Percentiles rank a stretch among this genome's conserved stretches.
These are phyloP conservation scores for Annulohypoxylon stygium DNA, from an alignment of 495 filamentous ascomycete genomes.

Conservation along the genomic window DNA sequence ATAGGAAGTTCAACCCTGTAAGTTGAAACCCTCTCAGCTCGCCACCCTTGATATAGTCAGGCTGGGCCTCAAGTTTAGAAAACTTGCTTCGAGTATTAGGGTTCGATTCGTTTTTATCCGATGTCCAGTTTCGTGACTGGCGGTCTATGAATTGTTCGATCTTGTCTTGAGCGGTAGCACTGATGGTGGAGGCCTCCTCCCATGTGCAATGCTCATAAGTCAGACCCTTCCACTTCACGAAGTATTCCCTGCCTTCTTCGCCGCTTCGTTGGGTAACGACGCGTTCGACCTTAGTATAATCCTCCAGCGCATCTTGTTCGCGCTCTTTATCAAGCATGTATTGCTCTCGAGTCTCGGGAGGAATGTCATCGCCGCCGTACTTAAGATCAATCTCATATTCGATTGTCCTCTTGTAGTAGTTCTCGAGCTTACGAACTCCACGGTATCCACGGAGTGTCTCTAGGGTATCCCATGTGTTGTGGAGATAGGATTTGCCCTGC, in stretches of 20 bases:
- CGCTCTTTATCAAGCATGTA: constrained; percentile 90
- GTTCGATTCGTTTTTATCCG: constrained; percentile 80
- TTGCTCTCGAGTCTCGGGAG: constrained; percentile 89
- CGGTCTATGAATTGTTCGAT: constrained; percentile 92
- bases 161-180: constrained; percentile 81
- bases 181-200: constrained; percentile 83
- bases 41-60: constrained; percentile 85
- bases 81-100: constrained; percentile 79
- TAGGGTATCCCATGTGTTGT: constrained; percentile 92
- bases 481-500: constrained; percentile 93
- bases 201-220: constrained; percentile 94
- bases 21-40: constrained; percentile 94
- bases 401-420: constrained; percentile 88
- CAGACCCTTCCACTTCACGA: constrained; percentile 92
- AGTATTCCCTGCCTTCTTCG: constrained; percentile 84
- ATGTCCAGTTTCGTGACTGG: constrained; percentile 77
- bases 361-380: constrained; percentile 74
- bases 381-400: constrained; percentile 77
- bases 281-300: constrained; percentile 91
- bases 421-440: constrained; percentile 89
- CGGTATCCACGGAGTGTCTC: constrained; percentile 70
- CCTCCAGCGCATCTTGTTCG: constrained; percentile 82
- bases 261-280: constrained; percentile 84
- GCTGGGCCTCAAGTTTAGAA: constrained; percentile 78
- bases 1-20: constrained; percentile 92